phyloP scores from a whole-genome alignment of 2,329 filamentous ascomycete species.

The Fusarium pseudoanthophilum region DNA sequence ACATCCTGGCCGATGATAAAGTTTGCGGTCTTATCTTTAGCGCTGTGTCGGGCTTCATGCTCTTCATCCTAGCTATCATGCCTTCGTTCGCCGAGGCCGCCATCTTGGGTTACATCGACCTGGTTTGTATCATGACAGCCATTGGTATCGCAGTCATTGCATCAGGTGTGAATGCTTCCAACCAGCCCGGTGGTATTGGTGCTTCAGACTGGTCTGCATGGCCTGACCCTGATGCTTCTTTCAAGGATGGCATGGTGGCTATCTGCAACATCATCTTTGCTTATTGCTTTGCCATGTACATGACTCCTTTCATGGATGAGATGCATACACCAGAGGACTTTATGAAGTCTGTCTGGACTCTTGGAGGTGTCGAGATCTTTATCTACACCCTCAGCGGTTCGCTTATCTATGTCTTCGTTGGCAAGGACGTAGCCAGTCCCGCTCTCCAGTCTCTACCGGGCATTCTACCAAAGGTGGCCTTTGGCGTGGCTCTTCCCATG shows the following conservation, averaged over 20 bases:
- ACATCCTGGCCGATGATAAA: constrained; percentile 65
- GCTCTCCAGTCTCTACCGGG: constrained; percentile 70
- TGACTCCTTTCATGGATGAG: constrained; percentile 58
- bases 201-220: constrained; percentile 51
- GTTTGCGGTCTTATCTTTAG: constrained; percentile 53
- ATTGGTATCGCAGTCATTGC: constrained; percentile 72
- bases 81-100: constrained; percentile 51
- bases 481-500: constrained; percentile 68
- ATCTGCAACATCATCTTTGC: constrained; percentile 75
- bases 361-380: constrained; percentile 66
- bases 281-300: constrained; percentile 62
- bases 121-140: constrained; percentile 55
- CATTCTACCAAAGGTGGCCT: constrained; percentile 53
- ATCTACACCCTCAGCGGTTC: constrained; percentile 72
- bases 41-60: constrained; percentile 52
- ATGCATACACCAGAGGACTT: constrained; percentile 56
- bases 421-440: constrained; percentile 68
- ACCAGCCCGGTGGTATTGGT: not conserved
- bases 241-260: constrained; percentile 65
- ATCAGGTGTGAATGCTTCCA: constrained; percentile 57
- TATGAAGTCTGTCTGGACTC: constrained; percentile 63
- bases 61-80: constrained; percentile 54
- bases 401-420: constrained; percentile 74
- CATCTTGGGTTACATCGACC: constrained; percentile 42
- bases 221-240: constrained; percentile 52